Conservation (phyloP, 106 monocot genomes). For the Dioscorea alata region DNA sequence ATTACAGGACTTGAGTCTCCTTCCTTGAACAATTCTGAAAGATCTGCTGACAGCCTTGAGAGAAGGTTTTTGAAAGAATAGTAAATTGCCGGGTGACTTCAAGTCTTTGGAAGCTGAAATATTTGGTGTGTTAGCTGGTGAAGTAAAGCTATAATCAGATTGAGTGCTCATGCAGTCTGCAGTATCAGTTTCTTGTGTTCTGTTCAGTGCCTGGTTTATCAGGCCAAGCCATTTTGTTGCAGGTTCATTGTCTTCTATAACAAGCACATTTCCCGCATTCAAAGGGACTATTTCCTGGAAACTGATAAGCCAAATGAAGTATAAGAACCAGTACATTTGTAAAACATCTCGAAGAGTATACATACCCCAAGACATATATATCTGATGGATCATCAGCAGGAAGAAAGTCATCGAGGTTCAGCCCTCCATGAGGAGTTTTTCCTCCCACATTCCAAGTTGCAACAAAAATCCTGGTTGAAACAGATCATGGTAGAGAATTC, state of each 20-base stretch:
- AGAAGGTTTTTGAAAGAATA: conserved; percentile 57
- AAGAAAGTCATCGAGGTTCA: conserved; percentile 65
- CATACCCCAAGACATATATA: conserved; percentile 77
- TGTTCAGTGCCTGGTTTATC: conserved; percentile 51
- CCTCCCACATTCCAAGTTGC: conserved; percentile 86
- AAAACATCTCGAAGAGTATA: too few relatives aligned
- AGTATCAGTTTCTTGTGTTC: background rate
- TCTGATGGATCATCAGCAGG: conserved; percentile 51
- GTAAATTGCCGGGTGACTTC: conserved; percentile 3
- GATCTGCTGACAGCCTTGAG: conserved; percentile 49
- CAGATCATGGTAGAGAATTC: background rate
- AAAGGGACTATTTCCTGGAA: conserved; percentile 79
- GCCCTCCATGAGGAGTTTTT: conserved; percentile 38
- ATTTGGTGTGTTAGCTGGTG: background rate
- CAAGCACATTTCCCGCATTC: conserved; percentile 63
- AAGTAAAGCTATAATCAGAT: conserved; percentile 8
- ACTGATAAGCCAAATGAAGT: conserved; percentile 12
- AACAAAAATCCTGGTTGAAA: conserved; percentile 41
- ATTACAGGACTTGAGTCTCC: conserved; percentile 58
- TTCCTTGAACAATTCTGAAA: conserved; percentile 27
- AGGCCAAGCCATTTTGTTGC: conserved; percentile 51
- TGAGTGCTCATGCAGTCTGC: conserved; percentile 21
- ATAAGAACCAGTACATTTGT: too few relatives aligned
- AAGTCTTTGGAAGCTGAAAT: conserved; percentile 5
- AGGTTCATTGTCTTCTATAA: conserved; percentile 62